A percentile compares a stretch with the other conserved stretches of the same genome.
Evolutionary conservation across 768 basidiomycete species (phyloP).

Genomic region (Tricholoma sp.): DNA sequence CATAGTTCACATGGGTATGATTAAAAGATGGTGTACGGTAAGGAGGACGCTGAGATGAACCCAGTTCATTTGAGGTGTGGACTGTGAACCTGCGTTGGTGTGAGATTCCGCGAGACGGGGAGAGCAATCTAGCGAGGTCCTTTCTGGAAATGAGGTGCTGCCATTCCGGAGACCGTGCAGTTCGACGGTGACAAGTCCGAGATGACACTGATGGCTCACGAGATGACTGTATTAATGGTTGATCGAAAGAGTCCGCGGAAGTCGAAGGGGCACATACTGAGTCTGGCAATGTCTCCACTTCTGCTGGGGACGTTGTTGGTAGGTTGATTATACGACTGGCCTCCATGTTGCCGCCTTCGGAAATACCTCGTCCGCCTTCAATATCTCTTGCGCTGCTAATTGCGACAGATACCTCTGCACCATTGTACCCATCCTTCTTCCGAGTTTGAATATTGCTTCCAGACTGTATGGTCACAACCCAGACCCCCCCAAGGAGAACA

Average conservation of each 20-base stretch:
- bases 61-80: not conserved
- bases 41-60: not conserved
- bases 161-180: not conserved
- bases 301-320: conserved; percentile 11
- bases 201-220: not conserved
- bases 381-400: conserved; percentile 8
- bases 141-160: not conserved
- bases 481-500: conserved; percentile 80
- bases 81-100: not conserved
- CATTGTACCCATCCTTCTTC: conserved; percentile 38
- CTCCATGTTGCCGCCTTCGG: conserved; percentile 2
- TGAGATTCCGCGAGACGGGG: not conserved
- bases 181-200: not conserved
- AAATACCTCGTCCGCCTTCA: conserved; percentile 11
- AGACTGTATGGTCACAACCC: conserved; percentile 80
- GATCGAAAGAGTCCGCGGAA: not conserved
- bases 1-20: not conserved
- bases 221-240: not conserved
- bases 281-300: conserved; percentile 28
- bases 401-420: conserved; percentile 12
- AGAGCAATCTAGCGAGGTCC: not conserved
- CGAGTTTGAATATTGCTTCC: conserved; percentile 46
- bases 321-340: not conserved
- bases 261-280: conserved; percentile 16
- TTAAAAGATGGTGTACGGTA: not conserved